These are phyloP conservation scores for Craspedostauros australis DNA, from an alignment of 108 stramenopile genomes.

Conservation along the genomic window DNA sequence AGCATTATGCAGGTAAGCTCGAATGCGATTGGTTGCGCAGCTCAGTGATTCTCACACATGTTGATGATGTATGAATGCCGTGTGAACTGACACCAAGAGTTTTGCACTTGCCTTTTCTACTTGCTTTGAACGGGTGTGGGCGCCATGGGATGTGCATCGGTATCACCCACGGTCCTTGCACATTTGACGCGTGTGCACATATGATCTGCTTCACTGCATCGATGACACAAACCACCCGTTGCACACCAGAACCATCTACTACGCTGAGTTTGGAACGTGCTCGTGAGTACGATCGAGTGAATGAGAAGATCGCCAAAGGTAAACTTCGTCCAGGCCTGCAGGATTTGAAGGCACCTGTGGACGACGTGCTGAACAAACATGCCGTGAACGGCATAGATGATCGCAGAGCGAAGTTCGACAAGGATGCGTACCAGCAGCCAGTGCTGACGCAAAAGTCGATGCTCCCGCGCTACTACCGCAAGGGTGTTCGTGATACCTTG, in stretches of 20 bases:
- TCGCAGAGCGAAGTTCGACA: conserved; percentile 46
- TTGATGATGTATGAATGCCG: too few relatives aligned
- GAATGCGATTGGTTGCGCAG: too few relatives aligned
- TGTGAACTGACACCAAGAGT: too few relatives aligned
- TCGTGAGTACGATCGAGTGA: conserved; percentile 69
- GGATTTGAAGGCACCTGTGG: conserved; percentile 1
- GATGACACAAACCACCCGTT: too few relatives aligned
- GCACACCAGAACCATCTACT: conserved; percentile 52
- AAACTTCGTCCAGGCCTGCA: neutral
- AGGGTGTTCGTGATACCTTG: conserved; percentile 28
- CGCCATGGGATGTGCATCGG: too few relatives aligned
- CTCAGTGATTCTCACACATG: too few relatives aligned
- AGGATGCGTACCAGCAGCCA: conserved; percentile 76
- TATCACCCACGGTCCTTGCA: too few relatives aligned
- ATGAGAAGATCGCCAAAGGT: conserved; percentile 25
- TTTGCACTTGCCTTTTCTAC: too few relatives aligned
- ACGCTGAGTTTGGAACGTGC: conserved; percentile 78
- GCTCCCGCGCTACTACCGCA: conserved; percentile 50
- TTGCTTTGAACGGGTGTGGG: too few relatives aligned
- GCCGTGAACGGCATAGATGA: conserved; percentile 25
- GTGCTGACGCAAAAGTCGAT: conserved; percentile 64
- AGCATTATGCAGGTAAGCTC: conserved; percentile 41
- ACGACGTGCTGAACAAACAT: neutral
- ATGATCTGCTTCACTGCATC: too few relatives aligned
- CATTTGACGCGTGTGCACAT: too few relatives aligned